Evolutionary conservation across 2,329 filamentous ascomycete species (phyloP), one percentile per base, ranked within the genome.

Genomic region (Didymella segeticola): DNA sequence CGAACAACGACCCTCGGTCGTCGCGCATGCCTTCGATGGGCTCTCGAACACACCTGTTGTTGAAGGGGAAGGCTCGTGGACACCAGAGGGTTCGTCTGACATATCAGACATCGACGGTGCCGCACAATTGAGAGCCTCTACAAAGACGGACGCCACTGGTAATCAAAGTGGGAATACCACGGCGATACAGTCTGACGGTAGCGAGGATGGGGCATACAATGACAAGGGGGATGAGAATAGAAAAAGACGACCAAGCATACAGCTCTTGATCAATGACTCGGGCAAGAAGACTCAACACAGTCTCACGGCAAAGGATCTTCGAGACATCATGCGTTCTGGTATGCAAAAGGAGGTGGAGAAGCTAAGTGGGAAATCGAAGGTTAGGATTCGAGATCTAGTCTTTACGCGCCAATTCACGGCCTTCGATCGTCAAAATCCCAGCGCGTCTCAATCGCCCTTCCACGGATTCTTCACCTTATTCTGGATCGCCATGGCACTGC

Each of bases 401-500:
- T 93, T 92, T 68, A 91, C 88, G 0, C 80, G 84, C 20, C 86
- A 88, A 56, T 89, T 91, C 64, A 89, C 88, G 5, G 82, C 87
- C 0, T 92, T 93, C 70, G 89, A 93, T 71, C 81, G 87, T 10
- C 86, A 89, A 60, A 92, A 91, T 66, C 80, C 82, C 5, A 77
- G 77, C 1, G 83, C 84, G 2, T 81, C 83, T 3, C 85, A 87
- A 41, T 90, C 86, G 34, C 86, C 87, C 0, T 93, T 92, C 64
- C 85, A 89, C 68, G 90, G 90, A 25, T 93, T 93, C 76, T 92
- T 90, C 66, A 89, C 87, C 0, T 78, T 93, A 0, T 91, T 91
- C 71, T 93, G 90, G 89, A 82, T 91, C 39, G 81, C 82, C 8
- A 85, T 91, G 57, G 81, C 83, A 6, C 70, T 92, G 36, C 82